Evolutionary conservation across 208 protist genomes (phyloP).

Genomic region (Acanthamoeba lenticulata): DNA sequence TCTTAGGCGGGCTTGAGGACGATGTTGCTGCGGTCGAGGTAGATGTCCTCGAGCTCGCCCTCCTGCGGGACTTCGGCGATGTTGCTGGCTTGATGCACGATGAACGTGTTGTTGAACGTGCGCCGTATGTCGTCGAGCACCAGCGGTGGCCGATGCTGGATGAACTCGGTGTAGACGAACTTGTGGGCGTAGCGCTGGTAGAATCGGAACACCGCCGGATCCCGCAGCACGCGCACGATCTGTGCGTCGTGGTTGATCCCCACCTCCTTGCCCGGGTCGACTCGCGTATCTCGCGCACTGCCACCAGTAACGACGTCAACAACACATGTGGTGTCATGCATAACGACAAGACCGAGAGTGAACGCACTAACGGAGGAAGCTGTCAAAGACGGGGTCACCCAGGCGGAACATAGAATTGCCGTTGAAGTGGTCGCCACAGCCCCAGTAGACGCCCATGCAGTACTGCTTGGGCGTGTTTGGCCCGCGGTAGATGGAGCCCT

Average conservation of each 20-base stretch:
- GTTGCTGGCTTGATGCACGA: slow-evolving; percentile 45
- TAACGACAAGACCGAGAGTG: background rate
- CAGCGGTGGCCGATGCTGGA: slow-evolving; percentile 56
- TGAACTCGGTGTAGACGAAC: slow-evolving; percentile 70
- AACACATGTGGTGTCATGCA: too few species aligned
- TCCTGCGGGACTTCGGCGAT: background rate
- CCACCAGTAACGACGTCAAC: too few species aligned
- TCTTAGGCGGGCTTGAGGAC: background rate
- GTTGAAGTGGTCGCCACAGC: slow-evolving; percentile 65
- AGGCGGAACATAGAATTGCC: slow-evolving; percentile 59
- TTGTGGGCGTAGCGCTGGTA: slow-evolving; percentile 68
- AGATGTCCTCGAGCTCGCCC: slow-evolving; percentile 11
- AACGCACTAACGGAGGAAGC: slow-evolving; percentile 42
- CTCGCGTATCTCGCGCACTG: slow-evolving; percentile 45
- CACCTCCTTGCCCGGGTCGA: slow-evolving; percentile 18
- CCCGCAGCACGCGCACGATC: slow-evolving; percentile 39
- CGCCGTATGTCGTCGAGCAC: background rate
- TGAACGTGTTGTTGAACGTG: slow-evolving; percentile 57
- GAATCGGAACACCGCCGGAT: slow-evolving; percentile 37
- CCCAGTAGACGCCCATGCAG: slow-evolving; percentile 65
- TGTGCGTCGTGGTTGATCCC: slow-evolving; percentile 68
- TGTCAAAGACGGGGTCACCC: slow-evolving; percentile 57
- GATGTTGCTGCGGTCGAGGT: slow-evolving; percentile 26
- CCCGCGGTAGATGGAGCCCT: slow-evolving; percentile 63
- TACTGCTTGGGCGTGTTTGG: background rate